A percentile compares a stretch with the other conserved stretches of the same genome.
These are phyloP conservation scores for Clitopilus hobsonii DNA, from an alignment of 768 basidiomycete genomes.

Conservation along the genomic window DNA sequence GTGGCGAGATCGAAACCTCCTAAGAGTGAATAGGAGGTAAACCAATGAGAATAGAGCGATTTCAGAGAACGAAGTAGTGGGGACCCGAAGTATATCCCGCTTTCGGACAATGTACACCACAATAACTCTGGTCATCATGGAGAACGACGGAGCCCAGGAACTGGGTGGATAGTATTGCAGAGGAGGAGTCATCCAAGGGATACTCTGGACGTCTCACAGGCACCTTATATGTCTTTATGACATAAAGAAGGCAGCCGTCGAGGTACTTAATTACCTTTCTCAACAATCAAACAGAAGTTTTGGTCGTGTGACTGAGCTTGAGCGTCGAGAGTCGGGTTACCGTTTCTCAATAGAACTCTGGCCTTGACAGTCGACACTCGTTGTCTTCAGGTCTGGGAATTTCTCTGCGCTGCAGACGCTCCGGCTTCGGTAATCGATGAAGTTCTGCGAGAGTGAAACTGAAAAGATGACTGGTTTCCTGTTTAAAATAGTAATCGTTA, in stretches of 20 bases:
- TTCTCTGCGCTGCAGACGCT: not conserved
- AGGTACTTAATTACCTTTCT: not conserved
- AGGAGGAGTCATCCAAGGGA: not conserved
- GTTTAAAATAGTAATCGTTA: not conserved
- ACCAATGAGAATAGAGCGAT: too few relatives aligned
- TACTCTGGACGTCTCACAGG: not conserved
- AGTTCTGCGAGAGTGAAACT: not conserved
- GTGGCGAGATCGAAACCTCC: too few relatives aligned
- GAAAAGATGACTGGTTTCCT: not conserved
- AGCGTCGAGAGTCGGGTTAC: not conserved
- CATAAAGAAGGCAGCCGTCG: not conserved
- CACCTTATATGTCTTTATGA: not conserved
- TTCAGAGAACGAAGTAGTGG: not conserved
- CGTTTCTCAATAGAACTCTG: not conserved
- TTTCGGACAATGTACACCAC: not conserved
- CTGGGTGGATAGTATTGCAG: not conserved
- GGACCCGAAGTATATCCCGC: not conserved
- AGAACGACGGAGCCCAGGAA: not conserved
- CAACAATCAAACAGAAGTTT: not conserved
- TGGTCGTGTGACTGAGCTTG: not conserved
- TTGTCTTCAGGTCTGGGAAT: not conserved
- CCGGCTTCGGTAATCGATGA: not conserved
- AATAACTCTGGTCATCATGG: slow-evolving; percentile 1
- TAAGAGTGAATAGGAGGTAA: too few relatives aligned
- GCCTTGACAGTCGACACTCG: not conserved